A percentile compares a stretch with the other conserved stretches of the same genome.
Evolutionary conservation across 83 land plant species (phyloP).

Genomic region (Larix sibirica): DNA sequence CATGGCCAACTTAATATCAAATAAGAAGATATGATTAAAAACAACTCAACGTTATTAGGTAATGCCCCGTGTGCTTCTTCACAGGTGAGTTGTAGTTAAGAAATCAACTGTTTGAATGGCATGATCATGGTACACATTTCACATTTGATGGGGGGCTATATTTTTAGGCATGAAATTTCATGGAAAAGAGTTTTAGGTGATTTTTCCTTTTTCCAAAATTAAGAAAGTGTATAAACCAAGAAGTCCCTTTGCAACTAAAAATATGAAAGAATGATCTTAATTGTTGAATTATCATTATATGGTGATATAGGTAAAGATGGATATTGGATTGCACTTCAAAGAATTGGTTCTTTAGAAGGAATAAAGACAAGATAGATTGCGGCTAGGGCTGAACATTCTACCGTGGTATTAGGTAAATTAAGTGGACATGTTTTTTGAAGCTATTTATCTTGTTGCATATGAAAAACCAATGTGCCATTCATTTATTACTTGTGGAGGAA

Average conservation of each 20-base stretch:
- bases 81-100: background rate
- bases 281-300: background rate
- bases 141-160: background rate
- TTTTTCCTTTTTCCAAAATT: background rate
- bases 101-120: background rate
- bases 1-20: constrained; percentile 47
- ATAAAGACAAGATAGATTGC: constrained; percentile 39
- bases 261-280: background rate
- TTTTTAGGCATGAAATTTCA: background rate
- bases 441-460: background rate
- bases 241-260: background rate
- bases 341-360: constrained; percentile 10
- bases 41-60: background rate
- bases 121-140: background rate
- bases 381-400: constrained; percentile 96
- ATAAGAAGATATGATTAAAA: background rate
- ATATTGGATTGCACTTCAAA: background rate
- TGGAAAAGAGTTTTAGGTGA: background rate
- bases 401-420: constrained; percentile 66
- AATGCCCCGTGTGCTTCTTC: background rate
- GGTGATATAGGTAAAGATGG: constrained; percentile 16
- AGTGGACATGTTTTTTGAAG: background rate
- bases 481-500: background rate
- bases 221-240: background rate
- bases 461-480: background rate